Percentiles rank a stretch among this genome's conserved stretches.
Evolutionary conservation across 371 early-diverging fungal genomes (phyloP).

Genomic region (Quaeritorhiza haematococci): DNA sequence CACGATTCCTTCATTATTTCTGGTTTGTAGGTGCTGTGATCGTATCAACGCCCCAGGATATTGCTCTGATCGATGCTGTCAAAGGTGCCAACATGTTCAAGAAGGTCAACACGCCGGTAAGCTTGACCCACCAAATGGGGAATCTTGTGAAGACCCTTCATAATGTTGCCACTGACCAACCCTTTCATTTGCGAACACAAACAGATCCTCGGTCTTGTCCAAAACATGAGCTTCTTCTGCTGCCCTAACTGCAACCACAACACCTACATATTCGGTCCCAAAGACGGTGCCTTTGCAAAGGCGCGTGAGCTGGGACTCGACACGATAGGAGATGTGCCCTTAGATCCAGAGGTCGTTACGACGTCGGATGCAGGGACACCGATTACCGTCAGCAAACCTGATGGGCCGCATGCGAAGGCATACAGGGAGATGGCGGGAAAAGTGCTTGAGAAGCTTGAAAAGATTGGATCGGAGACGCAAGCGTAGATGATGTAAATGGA

Average conservation of each 20-base stretch:
- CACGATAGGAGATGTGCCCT: conserved; percentile 72
- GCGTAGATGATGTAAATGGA: too few relatives aligned
- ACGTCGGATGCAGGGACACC: conserved; percentile 75
- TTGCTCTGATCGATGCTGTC: conserved; percentile 75
- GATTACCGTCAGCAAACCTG: conserved; percentile 62
- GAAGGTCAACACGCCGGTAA: conserved; percentile 77
- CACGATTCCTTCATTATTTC: not conserved
- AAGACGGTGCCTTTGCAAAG: conserved; percentile 52
- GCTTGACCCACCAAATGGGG: conserved; percentile 9
- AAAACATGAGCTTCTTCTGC: conserved; percentile 83
- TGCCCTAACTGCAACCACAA: conserved; percentile 78
- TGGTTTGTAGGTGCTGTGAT: conserved; percentile 64
- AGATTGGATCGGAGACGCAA: too few relatives aligned
- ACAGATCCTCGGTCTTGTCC: conserved; percentile 81
- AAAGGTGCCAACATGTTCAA: conserved; percentile 81
- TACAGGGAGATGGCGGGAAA: conserved; percentile 62
- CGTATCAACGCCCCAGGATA: conserved; percentile 87
- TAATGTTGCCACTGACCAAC: not conserved
- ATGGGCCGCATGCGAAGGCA: conserved; percentile 53
- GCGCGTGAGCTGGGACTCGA: conserved; percentile 61
- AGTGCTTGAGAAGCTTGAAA: conserved; percentile 37
- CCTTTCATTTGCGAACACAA: not conserved
- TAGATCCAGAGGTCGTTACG: conserved; percentile 68
- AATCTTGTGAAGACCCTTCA: not conserved
- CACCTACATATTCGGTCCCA: conserved; percentile 74